phyloP scores from a whole-genome alignment of 2,329 filamentous ascomycete genomes.

The Stachybotrys echinatus region DNA sequence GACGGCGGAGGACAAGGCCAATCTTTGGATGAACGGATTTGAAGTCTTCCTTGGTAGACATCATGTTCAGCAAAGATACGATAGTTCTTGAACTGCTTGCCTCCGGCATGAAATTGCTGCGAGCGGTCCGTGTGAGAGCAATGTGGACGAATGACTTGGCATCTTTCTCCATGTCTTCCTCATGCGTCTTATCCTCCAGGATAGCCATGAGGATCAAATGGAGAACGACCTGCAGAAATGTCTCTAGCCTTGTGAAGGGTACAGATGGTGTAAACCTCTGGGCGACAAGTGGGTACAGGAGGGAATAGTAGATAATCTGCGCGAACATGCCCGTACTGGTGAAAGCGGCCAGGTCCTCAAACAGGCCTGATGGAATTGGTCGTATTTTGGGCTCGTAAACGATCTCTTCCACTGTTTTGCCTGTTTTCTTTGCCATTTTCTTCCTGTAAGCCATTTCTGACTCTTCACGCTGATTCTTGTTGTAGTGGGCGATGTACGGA shows the following conservation, averaged over 20 bases:
- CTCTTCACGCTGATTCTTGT: constrained; percentile 94
- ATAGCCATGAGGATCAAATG: constrained; percentile 84
- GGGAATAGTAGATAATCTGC: constrained; percentile 82
- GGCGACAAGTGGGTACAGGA: constrained; percentile 73
- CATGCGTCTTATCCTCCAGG: constrained; percentile 67
- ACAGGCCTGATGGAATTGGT: constrained; percentile 70
- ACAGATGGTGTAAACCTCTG: constrained; percentile 66
- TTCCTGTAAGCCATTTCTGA: constrained; percentile 85
- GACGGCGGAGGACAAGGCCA: constrained; percentile 71
- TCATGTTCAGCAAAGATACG: constrained; percentile 56
- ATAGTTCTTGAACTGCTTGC: constrained; percentile 56
- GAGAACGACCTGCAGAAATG: constrained; percentile 85
- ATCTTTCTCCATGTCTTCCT: constrained; percentile 42
- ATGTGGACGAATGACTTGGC: constrained; percentile 66
- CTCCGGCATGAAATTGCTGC: constrained; percentile 55
- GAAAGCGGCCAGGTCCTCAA: constrained; percentile 70
- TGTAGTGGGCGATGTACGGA: constrained; percentile 94
- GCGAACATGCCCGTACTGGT: constrained; percentile 82
- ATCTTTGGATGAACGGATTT: constrained; percentile 83
- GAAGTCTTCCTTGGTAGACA: constrained; percentile 66
- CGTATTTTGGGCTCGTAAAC: constrained; percentile 86
- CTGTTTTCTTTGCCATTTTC: constrained; percentile 81
- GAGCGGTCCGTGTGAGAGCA: constrained; percentile 59
- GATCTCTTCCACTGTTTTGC: constrained; percentile 73
- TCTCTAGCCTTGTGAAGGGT: constrained; percentile 77